Evolutionary conservation across 2,329 filamentous ascomycete genomes (phyloP), one percentile per base, ranked within the genome.

Genomic region (Didymella segeticola): DNA sequence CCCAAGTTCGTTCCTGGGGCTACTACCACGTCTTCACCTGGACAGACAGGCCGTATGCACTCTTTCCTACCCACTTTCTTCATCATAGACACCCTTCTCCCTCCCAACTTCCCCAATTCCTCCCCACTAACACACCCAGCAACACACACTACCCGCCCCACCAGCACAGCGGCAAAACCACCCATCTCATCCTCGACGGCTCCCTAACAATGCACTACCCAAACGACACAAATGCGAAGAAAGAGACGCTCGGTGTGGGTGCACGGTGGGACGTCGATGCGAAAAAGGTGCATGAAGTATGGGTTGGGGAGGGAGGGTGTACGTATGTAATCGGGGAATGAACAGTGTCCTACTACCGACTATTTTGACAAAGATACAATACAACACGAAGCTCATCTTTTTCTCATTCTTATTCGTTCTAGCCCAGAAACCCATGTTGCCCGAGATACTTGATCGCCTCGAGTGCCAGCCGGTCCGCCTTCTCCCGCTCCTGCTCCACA

Each of bases 11-110:
- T 29, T 84, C 83, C 1, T 90, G 88, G 88, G 88, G 88, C 1
- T 91, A 90, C 68, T 62, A 71, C 2, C 79, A 86, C 43, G 87
- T 89, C 66, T 89, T 89, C 60, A 90, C 87, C 2, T 91, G 88
- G 88, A 86, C 82, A 7, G 89, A 91, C 72, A 76, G 79, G 19
- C 84, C 86, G 87, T 90, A 81, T 70, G 85, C 38, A 22, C 27
- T 15, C 22, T n/a, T 4, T 19, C 1, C 15, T 12, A 27, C 14
- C 17, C 36, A 22, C 15, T n/a, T 12, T 14, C n/a, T n/a, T n/a
- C n/a, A n/a, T n/a, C n/a, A 3, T 5, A 27, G 22, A 14, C 14
- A 27, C n/a, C 5, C 22, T 14, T 15, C 25, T 10, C 15, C 17
- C 33, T 19, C 25, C 26, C 11, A 33, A 7, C 19, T 27, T 37